Conservation (phyloP, 768 basidiomycete species). For the Panellus pusillus region DNA sequence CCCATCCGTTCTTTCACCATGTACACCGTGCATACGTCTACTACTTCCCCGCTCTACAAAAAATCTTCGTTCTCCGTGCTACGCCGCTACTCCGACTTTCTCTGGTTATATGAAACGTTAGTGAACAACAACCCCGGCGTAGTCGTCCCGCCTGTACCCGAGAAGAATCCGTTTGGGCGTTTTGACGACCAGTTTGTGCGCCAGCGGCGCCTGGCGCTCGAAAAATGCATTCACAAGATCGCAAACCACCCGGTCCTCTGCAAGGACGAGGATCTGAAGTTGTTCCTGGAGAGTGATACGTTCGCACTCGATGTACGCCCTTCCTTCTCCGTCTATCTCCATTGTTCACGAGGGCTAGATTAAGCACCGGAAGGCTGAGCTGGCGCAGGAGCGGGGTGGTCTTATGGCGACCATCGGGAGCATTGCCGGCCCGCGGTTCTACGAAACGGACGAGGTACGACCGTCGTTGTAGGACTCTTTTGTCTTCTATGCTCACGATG, state of each 20-base stretch:
- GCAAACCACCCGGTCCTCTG: conserved; percentile 89
- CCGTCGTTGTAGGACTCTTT: not conserved
- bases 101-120: conserved; percentile 93
- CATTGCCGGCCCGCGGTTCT: conserved; percentile 75
- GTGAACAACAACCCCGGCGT: conserved; percentile 93
- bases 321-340: conserved; percentile 7
- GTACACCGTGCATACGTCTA: conserved; percentile 93
- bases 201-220: conserved; percentile 78
- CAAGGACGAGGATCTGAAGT: conserved; percentile 82
- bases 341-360: conserved; percentile 49
- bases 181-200: conserved; percentile 93
- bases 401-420: conserved; percentile 82
- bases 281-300: conserved; percentile 92
- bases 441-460: conserved; percentile 83
- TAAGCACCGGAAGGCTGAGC: conserved; percentile 81
- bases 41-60: conserved; percentile 80
- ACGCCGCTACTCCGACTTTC: conserved; percentile 95
- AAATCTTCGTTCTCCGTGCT: conserved; percentile 90
- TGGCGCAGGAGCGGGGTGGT: conserved; percentile 76
- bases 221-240: conserved; percentile 91
- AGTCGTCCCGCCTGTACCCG: conserved; percentile 94
- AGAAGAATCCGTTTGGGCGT: conserved; percentile 90
- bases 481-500: not conserved
- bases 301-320: conserved; percentile 82
- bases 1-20: conserved; percentile 92